These are phyloP conservation scores for Pisolithus thermaeus DNA, from an alignment of 1,284 basidiomycete genomes.

Conservation along the genomic window DNA sequence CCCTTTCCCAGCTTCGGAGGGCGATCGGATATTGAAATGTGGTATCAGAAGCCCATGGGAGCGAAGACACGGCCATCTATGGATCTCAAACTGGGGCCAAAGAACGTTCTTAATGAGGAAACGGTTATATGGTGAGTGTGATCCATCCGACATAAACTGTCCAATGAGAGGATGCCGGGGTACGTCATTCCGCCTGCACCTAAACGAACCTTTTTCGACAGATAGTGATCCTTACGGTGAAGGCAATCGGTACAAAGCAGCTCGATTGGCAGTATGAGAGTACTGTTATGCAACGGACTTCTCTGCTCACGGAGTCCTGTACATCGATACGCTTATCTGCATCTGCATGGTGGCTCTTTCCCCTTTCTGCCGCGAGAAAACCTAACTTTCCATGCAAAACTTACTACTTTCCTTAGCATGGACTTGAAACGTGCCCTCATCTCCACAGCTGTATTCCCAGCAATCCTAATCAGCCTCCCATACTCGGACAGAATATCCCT, in stretches of 20 bases:
- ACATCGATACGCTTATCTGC: not conserved
- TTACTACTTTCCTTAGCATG: not conserved
- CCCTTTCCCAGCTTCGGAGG: not conserved
- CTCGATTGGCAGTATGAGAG: too few relatives aligned
- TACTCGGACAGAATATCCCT: conserved; percentile 11
- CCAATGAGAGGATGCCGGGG: too few relatives aligned
- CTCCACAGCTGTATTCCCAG: not conserved
- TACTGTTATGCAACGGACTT: too few relatives aligned
- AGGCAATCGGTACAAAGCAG: too few relatives aligned
- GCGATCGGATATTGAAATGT: not conserved
- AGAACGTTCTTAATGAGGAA: too few relatives aligned
- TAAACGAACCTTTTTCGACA: too few relatives aligned
- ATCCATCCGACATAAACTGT: too few relatives aligned
- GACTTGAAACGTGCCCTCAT: not conserved
- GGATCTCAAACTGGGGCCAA: too few relatives aligned
- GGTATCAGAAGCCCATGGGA: not conserved
- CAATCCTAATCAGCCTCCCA: not conserved
- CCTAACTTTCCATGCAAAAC: not conserved
- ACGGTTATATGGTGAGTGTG: too few relatives aligned
- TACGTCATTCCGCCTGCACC: too few relatives aligned
- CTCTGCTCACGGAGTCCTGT: too few relatives aligned
- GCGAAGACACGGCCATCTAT: not conserved
- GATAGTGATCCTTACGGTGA: too few relatives aligned
- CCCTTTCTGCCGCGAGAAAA: not conserved
- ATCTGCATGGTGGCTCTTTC: not conserved